Base-by-base conservation (phyloP, 1,139 yeast species). In the Pichia sp. region DNA sequence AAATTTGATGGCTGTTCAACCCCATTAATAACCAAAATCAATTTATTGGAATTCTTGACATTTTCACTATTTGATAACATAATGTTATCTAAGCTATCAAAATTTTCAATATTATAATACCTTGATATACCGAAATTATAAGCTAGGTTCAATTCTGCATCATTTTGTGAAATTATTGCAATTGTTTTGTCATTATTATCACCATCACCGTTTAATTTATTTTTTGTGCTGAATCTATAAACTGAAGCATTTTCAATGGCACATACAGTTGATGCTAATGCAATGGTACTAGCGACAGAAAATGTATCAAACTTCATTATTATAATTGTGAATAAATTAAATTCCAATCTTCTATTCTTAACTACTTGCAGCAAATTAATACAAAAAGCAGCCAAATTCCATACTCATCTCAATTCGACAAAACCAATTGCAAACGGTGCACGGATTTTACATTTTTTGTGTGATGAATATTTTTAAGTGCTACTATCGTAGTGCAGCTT, bases 21-120 rank as follows among this genome's bases (percentile, higher is more conserved):
- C 28, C 81, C 82, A 55, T 69, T 68, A 44, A 77, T 61, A 39
- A 72, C 58, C 39, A 76, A 64, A 49, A 77, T 57, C 60, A 77
- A 52, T 50, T 67, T 67, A n/a, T 74, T 70, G 2, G 30, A 27
- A 27, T 16, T 28, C n/a, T 27, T 38, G 5, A 49, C 45, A 14
- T 45, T 47, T 16, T 46, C 44, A 6, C 49, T 46, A 13, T 49
- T 53, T 63, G 69, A 60, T 64, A 65, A 41, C 56, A 58, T 52
- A 34, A 66, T 46, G 2, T 62, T 62, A 10, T 65, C 63, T 27
- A 63, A 56, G 44, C 68, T 61, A 44, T 66, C 65, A 29, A 56
- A 54, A 18, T 57, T 52, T 30, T 72, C 73, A 46, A 73, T 60
- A 41, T 65, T 61, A 55, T 70, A 70, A 53, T 63, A 65, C 42